A percentile compares a stretch with the other conserved stretches of the same genome.
Evolutionary conservation across 106 monocot genomes (phyloP).

Genomic region (Apostasia shenzhenica): DNA sequence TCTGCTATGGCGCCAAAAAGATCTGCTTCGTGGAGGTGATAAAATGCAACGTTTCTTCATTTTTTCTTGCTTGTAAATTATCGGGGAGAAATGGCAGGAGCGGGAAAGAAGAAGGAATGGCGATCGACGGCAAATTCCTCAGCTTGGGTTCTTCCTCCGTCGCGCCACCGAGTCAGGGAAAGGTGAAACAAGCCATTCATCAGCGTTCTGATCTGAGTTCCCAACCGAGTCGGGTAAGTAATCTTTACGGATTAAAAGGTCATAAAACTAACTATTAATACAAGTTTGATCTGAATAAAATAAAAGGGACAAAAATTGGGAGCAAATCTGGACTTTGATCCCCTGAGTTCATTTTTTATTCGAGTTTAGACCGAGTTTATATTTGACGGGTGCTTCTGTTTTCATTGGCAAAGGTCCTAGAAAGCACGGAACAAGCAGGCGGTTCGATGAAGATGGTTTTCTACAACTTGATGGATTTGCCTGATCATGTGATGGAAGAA

Average conservation of each 20-base stretch:
- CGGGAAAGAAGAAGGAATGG: constrained; percentile 2
- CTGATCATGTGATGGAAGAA: no score
- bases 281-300: no score
- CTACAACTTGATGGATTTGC: constrained; percentile 4
- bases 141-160: constrained; percentile 14
- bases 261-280: background rate
- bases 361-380: background rate
- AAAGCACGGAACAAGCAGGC: background rate
- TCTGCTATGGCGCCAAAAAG: background rate
- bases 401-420: background rate
- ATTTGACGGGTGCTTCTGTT: background rate
- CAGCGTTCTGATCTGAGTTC: background rate
- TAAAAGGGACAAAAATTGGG: no score
- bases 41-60: background rate
- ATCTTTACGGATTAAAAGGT: background rate
- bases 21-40: background rate
- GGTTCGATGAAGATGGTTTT: background rate
- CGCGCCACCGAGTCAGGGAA: background rate
- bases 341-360: background rate
- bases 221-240: background rate
- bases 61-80: background rate
- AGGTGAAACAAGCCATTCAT: background rate
- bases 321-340: background rate
- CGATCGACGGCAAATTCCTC: constrained; percentile 23
- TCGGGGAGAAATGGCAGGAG: background rate